Evolutionary conservation across 2,329 filamentous ascomycete species (phyloP).

Genomic region (Pezicula rhizophila): DNA sequence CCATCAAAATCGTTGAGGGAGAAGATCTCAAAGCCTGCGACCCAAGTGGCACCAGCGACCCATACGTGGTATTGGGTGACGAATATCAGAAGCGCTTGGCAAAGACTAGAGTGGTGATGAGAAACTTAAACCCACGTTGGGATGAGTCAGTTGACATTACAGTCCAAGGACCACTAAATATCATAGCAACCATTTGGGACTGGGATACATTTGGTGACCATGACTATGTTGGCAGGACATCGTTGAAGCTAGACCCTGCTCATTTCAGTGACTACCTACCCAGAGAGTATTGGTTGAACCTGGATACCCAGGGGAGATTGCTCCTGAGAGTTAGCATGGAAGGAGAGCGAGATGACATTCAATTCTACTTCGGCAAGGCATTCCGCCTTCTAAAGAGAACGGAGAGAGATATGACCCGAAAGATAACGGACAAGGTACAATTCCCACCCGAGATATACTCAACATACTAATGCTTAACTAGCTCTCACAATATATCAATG

Average conservation of each 20-base stretch:
- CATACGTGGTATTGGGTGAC: constrained; percentile 93
- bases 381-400: constrained; percentile 93
- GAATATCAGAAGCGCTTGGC: constrained; percentile 96
- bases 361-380: constrained; percentile 96
- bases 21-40: constrained; percentile 98
- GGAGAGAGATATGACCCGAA: constrained; percentile 95
- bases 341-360: constrained; percentile 94
- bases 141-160: constrained; percentile 96
- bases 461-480: constrained; percentile 28
- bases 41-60: constrained; percentile 87
- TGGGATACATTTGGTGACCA: constrained; percentile 96
- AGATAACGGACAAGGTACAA: constrained; percentile 89
- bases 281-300: constrained; percentile 93
- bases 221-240: constrained; percentile 95
- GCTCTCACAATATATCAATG: constrained; percentile 89
- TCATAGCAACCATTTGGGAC: constrained; percentile 97
- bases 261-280: constrained; percentile 96
- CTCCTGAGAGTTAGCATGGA: constrained; percentile 96
- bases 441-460: constrained; percentile 2
- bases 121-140: constrained; percentile 89
- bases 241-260: constrained; percentile 92
- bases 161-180: constrained; percentile 82
- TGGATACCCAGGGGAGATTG: constrained; percentile 89
- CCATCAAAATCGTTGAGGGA: constrained; percentile 96
- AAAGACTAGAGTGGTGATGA: constrained; percentile 88